Evolutionary conservation across 2,329 filamentous ascomycete species (phyloP), one percentile per base, ranked within the genome.

Genomic region (Talaromyces sp.): DNA sequence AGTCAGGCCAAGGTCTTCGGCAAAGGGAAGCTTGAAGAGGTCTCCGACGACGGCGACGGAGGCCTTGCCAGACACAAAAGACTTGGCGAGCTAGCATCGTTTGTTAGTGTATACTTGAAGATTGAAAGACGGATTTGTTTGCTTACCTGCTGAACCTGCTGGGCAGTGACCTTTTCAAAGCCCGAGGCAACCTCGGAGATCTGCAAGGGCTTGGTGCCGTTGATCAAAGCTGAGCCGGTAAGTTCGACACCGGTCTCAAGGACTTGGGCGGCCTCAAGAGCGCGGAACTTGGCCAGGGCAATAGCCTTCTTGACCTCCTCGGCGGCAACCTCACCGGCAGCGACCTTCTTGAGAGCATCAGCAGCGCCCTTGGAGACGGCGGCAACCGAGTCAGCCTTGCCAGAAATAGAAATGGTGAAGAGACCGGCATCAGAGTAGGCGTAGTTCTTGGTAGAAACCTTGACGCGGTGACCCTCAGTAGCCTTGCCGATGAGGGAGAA

Each of bases 341-440:
- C 87, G 67, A 96, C 83, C 77, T 85, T 86, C 85, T 96, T 91
- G 69, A 99, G 81, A 51, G 87, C 85, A 75, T 93, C 90, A 69
- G 93, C 89, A 43, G 90, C 86, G 72, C 88, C 88, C 75, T 87
- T 83, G 59, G 91, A 89, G 61, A 88, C 90, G 71, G 85, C 83
- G 66, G 86, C 85, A 66, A 99, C 86, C 65, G 89, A 86, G 57
- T 81, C 73, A 52, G 91, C 90, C 56, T 86, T 80, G 61, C 95
- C 96, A 60, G 82, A 86, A 68, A 99, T 83, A 73, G 91, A 87
- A 69, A 97, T 86, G 70, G 90, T 86, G 67, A 99, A 82, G 54
- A 99, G 89, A 70, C 95, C 93, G 66, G 95, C 91, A 73, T 99
- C 95, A 17, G 93, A 96, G 86, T 97, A 99, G 66, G 88, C 84